Percentiles rank a stretch among this genome's conserved stretches.
Conservation (phyloP, 768 basidiomycete species). For the Neoboletus brunneissimus region DNA sequence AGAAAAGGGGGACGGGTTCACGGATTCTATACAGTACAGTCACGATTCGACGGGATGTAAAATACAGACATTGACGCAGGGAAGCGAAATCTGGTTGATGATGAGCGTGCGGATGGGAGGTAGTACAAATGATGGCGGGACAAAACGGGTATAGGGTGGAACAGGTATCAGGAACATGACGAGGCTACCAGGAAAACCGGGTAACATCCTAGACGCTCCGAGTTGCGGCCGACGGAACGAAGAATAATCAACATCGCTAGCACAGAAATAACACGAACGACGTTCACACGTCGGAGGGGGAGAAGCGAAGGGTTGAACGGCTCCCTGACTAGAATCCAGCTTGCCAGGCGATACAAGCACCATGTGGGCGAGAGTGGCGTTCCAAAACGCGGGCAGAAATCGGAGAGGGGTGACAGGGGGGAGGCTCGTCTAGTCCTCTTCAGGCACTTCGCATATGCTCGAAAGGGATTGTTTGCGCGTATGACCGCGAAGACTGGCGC, state of each 20-base stretch:
- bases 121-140: slow-evolving; percentile 28
- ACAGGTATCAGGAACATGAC: slow-evolving; percentile 31
- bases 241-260: slow-evolving; percentile 25
- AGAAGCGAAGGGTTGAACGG: slow-evolving; percentile 8
- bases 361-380: neutral
- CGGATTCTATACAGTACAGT: slow-evolving; percentile 18
- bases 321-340: slow-evolving; percentile 19
- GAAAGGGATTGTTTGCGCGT: slow-evolving; percentile 31
- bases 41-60: slow-evolving; percentile 5
- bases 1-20: neutral
- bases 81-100: slow-evolving; percentile 13
- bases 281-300: slow-evolving; percentile 13
- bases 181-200: slow-evolving; percentile 14
- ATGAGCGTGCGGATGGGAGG: slow-evolving; percentile 20
- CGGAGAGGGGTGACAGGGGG: neutral
- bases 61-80: slow-evolving; percentile 19
- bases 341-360: slow-evolving; percentile 15
- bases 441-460: slow-evolving; percentile 33
- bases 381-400: neutral
- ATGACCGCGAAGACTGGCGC: slow-evolving; percentile 32
- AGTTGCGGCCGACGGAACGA: slow-evolving; percentile 20
- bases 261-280: slow-evolving; percentile 2
- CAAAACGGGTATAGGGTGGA: slow-evolving; percentile 28
- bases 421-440: slow-evolving; percentile 26
- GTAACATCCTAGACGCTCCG: slow-evolving; percentile 14